Base-by-base conservation (phyloP, 2,329 filamentous ascomycete genomes). In the Didymellaceae sp. region DNA sequence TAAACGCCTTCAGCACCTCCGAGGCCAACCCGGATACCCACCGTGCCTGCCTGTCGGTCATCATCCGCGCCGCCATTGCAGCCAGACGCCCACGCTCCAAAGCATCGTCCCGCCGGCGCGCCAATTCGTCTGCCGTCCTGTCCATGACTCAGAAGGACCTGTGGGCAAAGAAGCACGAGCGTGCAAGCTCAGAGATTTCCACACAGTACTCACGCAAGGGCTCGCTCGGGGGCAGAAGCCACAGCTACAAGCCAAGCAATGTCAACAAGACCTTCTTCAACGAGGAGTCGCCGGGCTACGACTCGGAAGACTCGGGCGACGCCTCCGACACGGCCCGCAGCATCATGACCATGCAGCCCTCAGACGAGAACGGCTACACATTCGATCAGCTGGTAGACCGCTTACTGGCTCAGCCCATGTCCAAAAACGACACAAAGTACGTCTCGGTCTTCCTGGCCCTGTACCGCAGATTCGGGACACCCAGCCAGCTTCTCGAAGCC, bases 401-500 rank as follows among this genome's bases (percentile, higher is more conserved):
- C n/a, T 81, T 99, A 31, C 80, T 97, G 18, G 83, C 87, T 0
- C 83, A 90, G 55, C 89, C 90, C 26, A 87, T 93, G 77, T 91
- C 90, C 21, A 91, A 90, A 67, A 82, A 87, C n/a, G 94, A 97
- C 68, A 82, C 84, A 50, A 96, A 96, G 72, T 99, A 97, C 67
- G 83, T 85, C 1, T 86, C 91, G 34, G 86, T 96, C 14, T 97
- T 97, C 65, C 80, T 97, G 22, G 96, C 93, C 58, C 79, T 97
- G 11, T 97, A 97, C 74, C 88, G 94, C 55, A 95, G 94, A 71
- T 97, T 99, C 69, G 89, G 91, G 4, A 85, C 92, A 2, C 94
- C 94, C 0, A 82, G 83, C 8, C 83, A 88, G 58, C 80, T 99
- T 4, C 85, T 97, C 43, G 82, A 86, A 31, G 86, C 90, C 6